A percentile compares a stretch with the other conserved stretches of the same genome.
phyloP scores from a whole-genome alignment of 2,329 filamentous ascomycete species.

The Xylariaceae sp. region DNA sequence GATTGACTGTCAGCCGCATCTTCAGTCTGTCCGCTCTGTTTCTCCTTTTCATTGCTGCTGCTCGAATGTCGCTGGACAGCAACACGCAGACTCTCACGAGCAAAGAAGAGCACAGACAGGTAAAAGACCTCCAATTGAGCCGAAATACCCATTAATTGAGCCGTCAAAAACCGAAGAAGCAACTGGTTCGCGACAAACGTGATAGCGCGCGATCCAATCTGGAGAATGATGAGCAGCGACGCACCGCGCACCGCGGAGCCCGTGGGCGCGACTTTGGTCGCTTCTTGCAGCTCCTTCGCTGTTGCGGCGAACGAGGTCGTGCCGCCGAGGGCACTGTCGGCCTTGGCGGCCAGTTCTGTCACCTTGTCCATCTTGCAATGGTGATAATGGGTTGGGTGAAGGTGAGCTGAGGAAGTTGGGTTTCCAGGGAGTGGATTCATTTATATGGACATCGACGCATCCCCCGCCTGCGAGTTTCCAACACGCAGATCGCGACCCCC shows the following conservation, averaged over 20 bases:
- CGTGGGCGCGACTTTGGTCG: neutral
- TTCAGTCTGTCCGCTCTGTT: conserved; percentile 7
- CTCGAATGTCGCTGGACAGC: conserved; percentile 72
- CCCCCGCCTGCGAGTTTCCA: too few species aligned
- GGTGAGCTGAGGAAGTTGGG: neutral
- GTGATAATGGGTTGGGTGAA: neutral
- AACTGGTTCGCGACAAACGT: conserved; percentile 92
- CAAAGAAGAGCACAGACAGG: conserved; percentile 89
- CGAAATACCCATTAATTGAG: conserved; percentile 75
- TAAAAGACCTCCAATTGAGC: conserved; percentile 92
- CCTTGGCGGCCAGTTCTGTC: neutral
- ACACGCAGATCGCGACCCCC: too few species aligned
- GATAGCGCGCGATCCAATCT: conserved; percentile 77
- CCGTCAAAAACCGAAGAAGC: conserved; percentile 81
- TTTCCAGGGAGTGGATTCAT: neutral
- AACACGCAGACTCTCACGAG: conserved; percentile 84
- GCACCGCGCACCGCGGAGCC: conserved; percentile 59
- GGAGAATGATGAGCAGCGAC: conserved; percentile 79
- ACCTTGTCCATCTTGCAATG: neutral
- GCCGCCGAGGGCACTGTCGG: neutral
- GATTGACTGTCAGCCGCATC: conserved; percentile 55
- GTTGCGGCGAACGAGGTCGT: neutral
- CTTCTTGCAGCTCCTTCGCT: neutral
- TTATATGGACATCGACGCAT: too few species aligned
- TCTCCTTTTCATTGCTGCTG: neutral